A percentile compares a stretch with the other conserved stretches of the same genome.
These are phyloP conservation scores for Porphyrellus cyaneotinctus DNA, from an alignment of 768 basidiomycete genomes.

Conservation along the genomic window DNA sequence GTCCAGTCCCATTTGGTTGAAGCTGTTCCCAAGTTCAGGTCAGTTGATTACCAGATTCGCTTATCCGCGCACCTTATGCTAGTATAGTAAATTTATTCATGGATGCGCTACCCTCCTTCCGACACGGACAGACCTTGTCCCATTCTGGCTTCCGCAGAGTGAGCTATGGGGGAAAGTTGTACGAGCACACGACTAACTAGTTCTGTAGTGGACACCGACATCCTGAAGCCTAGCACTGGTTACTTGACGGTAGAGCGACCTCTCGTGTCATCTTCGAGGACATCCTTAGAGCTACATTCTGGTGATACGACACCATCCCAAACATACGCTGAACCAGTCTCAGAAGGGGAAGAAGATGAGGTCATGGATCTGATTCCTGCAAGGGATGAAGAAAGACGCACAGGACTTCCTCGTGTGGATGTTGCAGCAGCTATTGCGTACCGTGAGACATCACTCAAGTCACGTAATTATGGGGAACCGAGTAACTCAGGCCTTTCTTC, in stretches of 20 bases:
- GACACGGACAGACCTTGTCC: slow-evolving; percentile 90
- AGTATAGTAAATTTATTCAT: slow-evolving; percentile 83
- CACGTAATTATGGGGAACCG: slow-evolving; percentile 21
- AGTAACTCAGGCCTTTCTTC: slow-evolving; percentile 6
- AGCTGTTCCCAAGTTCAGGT: slow-evolving; percentile 97
- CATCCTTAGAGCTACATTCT: slow-evolving; percentile 44
- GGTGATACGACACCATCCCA: slow-evolving; percentile 40
- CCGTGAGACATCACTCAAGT: slow-evolving; percentile 77
- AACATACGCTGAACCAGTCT: slow-evolving; percentile 82
- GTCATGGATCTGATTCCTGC: slow-evolving; percentile 63
- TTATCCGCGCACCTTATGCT: slow-evolving; percentile 3
- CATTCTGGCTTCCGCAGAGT: slow-evolving; percentile 99
- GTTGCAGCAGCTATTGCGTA: slow-evolving; percentile 83
- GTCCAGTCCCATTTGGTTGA: slow-evolving; percentile 94
- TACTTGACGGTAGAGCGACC: slow-evolving; percentile 79
- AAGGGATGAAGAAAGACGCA: slow-evolving; percentile 76
- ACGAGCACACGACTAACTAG: background rate
- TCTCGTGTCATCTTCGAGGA: slow-evolving; percentile 39
- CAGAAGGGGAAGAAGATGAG: slow-evolving; percentile 93
- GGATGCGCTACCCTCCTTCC: slow-evolving; percentile 93
- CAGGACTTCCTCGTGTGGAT: slow-evolving; percentile 67
- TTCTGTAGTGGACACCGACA: slow-evolving; percentile 85
- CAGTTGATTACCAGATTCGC: slow-evolving; percentile 19
- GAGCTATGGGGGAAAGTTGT: slow-evolving; percentile 14
- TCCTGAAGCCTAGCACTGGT: slow-evolving; percentile 86